Conservation (phyloP, 2,329 filamentous ascomycete genomes). For the Trichoderma polysporum region DNA sequence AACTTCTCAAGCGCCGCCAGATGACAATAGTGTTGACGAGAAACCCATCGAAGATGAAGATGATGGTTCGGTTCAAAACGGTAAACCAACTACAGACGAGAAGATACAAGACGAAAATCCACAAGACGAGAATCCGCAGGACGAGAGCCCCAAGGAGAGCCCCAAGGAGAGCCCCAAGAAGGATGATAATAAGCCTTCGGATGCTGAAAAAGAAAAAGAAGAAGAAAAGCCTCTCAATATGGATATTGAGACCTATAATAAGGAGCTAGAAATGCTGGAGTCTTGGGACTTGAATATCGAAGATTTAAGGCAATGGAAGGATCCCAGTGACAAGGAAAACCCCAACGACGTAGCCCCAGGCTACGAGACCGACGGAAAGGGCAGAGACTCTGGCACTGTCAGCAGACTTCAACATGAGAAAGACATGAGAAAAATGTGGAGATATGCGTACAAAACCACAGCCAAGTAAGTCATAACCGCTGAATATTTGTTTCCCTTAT, state of each 20-base stretch:
- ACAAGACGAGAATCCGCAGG: background rate
- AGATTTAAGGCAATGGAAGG: slow-evolving; percentile 38
- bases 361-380: slow-evolving; percentile 39
- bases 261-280: slow-evolving; percentile 20
- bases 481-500: background rate
- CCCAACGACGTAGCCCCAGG: slow-evolving; percentile 38
- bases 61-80: slow-evolving; percentile 17
- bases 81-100: background rate
- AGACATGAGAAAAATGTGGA: slow-evolving; percentile 44
- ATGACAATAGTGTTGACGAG: background rate
- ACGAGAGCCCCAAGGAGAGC: too few relatives aligned
- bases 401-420: slow-evolving; percentile 41
- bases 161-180: background rate
- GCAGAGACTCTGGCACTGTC: slow-evolving; percentile 34
- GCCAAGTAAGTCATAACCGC: slow-evolving; percentile 37
- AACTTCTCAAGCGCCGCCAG: background rate
- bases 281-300: slow-evolving; percentile 38
- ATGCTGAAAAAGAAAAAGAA: slow-evolving; percentile 14
- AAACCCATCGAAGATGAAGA: slow-evolving; percentile 4
- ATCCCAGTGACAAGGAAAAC: slow-evolving; percentile 38
- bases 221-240: slow-evolving; percentile 25
- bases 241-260: slow-evolving; percentile 21
- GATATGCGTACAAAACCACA: slow-evolving; percentile 42
- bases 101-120: background rate
- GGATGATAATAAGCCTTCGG: background rate